Base-by-base conservation (phyloP, 495 filamentous ascomycete genomes). In the Aeminium ludgeri region DNA sequence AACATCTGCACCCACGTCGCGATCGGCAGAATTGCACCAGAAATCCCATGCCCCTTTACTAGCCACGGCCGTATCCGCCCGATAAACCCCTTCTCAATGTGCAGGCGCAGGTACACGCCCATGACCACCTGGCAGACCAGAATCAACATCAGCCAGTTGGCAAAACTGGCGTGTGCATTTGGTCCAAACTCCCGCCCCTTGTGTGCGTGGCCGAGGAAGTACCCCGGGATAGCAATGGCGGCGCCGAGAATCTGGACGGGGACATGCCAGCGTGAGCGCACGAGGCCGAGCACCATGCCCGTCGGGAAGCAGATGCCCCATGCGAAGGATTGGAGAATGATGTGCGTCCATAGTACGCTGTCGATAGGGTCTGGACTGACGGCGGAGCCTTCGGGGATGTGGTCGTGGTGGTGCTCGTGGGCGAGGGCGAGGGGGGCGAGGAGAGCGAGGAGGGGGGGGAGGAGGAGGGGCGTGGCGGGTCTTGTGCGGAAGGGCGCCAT, bases 1-100 rank as follows among this genome's bases (percentile, higher is more conserved):
- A 97, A 56, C 80, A 97, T 95, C 63, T 97, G 91, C 7, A 80
- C 72, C 89, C 89, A 97, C 29, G 79, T 72, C 3, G 81, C 69
- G 1, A 97, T 60, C 0, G 89, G 89, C 69, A 96, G 80, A 0
- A 70, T 59, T 59, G 93, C 95, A 28, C 89, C 89, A 37, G 87
- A 54, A 32, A 94, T 59, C 7, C 82, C 82, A 54, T 97, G 89
- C 13, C 69, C 65, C 28, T 75, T 55, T 3, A 89, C 78, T 17
- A 84, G 62, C 44, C 73, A 65, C 44, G 70, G 70, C 34, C 91
- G 75, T 38, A 94, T 78, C 38, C 72, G 69, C 3, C 72, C 84
- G 51, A 93, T 71, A 49, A 91, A 70, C 0, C 84, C 87, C 53
- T 74, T 78, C 47, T 82, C 74, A 25, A 95, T 66, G 54, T 97